A percentile compares a stretch with the other conserved stretches of the same genome.
phyloP scores from a whole-genome alignment of 2,329 filamentous ascomycete genomes.

The Penicillium palitans region DNA sequence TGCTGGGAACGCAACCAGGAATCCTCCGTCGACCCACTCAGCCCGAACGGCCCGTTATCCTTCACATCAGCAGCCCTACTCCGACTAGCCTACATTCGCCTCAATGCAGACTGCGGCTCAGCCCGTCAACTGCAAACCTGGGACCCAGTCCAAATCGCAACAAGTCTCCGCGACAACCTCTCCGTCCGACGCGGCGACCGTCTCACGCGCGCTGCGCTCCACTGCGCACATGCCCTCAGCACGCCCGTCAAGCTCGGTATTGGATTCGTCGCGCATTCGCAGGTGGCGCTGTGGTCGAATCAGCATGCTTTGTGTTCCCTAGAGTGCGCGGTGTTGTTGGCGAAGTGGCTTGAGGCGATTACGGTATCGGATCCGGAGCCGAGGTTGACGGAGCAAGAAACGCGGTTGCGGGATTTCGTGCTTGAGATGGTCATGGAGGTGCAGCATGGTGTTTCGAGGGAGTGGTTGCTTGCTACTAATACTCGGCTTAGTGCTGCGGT shows the following conservation, averaged over 20 bases:
- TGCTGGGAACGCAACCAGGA: constrained; percentile 40
- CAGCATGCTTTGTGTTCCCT: constrained; percentile 57
- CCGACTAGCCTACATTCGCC: constrained; percentile 36
- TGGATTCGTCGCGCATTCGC: constrained; percentile 55
- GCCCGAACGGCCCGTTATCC: constrained; percentile 35
- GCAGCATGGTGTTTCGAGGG: constrained; percentile 32
- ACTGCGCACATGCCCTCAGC: constrained; percentile 56
- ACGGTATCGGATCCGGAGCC: constrained; percentile 30
- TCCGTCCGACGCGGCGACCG: constrained; percentile 49
- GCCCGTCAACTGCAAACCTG: constrained; percentile 35
- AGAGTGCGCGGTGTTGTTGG: constrained; percentile 56
- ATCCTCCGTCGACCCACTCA: constrained; percentile 37
- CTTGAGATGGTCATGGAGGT: constrained; percentile 41
- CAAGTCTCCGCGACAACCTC: constrained; percentile 33
- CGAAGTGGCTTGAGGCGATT: constrained; percentile 46
- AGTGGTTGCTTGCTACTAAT: constrained; percentile 36
- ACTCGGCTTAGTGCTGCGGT: constrained; percentile 35
- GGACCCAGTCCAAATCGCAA: constrained; percentile 34
- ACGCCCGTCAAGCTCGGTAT: constrained; percentile 58
- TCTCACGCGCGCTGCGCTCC: constrained; percentile 51
- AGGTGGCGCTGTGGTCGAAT: constrained; percentile 59
- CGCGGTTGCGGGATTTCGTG: constrained; percentile 36
- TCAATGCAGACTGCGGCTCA: constrained; percentile 38
- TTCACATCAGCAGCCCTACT: constrained; percentile 38
- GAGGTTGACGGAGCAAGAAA: constrained; percentile 34